Evolutionary conservation across 129 eudicot genomes (phyloP).

Genomic region (Smallanthus sonchifolius): DNA sequence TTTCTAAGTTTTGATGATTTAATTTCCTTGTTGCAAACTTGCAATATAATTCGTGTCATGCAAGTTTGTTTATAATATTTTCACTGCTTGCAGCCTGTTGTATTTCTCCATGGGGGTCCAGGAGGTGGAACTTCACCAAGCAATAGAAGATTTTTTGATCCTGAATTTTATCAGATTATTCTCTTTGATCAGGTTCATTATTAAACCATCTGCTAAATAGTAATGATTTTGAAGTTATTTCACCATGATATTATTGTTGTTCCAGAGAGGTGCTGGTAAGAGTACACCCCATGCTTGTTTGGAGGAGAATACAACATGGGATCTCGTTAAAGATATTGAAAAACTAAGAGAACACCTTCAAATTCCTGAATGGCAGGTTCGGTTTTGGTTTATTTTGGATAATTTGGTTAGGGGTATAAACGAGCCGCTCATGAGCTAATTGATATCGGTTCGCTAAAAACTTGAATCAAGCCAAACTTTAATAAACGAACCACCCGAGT

Average conservation of each 20-base stretch:
- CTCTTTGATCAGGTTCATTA: slow-evolving; percentile 86
- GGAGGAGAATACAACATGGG: slow-evolving; percentile 96
- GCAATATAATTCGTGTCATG: not conserved
- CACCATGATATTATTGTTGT: slow-evolving; percentile 8
- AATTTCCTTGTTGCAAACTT: not conserved
- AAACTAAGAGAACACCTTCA: slow-evolving; percentile 77
- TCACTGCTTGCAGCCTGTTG: slow-evolving; percentile 71
- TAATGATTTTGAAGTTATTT: slow-evolving; percentile 7
- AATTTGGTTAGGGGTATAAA: not conserved
- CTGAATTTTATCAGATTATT: slow-evolving; percentile 79
- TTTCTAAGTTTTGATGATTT: not conserved
- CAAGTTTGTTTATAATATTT: slow-evolving; percentile 14
- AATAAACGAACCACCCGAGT: too few species aligned
- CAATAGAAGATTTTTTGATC: slow-evolving; percentile 95
- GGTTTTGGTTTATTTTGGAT: slow-evolving; percentile 8
- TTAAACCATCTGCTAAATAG: slow-evolving; percentile 5
- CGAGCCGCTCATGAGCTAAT: too few species aligned
- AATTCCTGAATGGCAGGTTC: slow-evolving; percentile 98
- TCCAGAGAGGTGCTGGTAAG: slow-evolving; percentile 96
- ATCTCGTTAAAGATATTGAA: slow-evolving; percentile 79
- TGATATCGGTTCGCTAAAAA: too few species aligned
- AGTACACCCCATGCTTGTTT: slow-evolving; percentile 96
- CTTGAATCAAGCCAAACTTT: too few species aligned
- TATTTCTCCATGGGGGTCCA: slow-evolving; percentile 98
- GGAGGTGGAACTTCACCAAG: slow-evolving; percentile 98